Evolutionary conservation across 2,329 filamentous ascomycete species (phyloP), one percentile per base, ranked within the genome.

Genomic region (Paracamarosporium sp.): DNA sequence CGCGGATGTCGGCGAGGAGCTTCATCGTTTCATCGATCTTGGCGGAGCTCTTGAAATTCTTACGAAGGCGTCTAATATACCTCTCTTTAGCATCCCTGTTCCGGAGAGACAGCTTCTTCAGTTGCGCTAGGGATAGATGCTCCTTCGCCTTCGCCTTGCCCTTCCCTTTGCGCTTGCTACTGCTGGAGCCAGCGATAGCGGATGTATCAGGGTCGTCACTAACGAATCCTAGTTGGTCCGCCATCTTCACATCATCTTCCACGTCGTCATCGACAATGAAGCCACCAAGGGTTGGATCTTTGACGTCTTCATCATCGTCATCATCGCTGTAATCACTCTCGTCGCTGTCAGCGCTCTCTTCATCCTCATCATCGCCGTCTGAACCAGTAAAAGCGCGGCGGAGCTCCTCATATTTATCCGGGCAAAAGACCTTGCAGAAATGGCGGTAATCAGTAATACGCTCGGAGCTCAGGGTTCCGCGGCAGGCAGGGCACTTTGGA

Each of bases 401-500:
- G n/a, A 58, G 31, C 11, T 73, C 67, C 5, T 79, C 68, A 12
- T 79, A 65, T 13, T 78, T 88, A 82, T 11, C 65, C 2, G 86
- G 85, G 76, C 88, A 87, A 69, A 94, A 85, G 1, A 90, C 86
- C 65, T 87, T 87, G 67, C 88, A 88, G 79, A 97, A 97, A 7
- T 87, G 83, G 5, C 84, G 80, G 68, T 89, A 89, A 59, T 91
- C 90, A 56, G 93, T 93, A 61, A 93, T 85, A 57, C 88, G 88
- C 55, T 85, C 84, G 4, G 87, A 82, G 51, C 91, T 84, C 40
- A 95, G 83, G 3, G 78, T 75, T 1, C 85, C 86, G 55, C 92
- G 88, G 70, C 93, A 97, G 53, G 89, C 84, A 4, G 92, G 92
- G 73, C 93, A 97, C 71, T 85, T 89, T 35, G 86, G 81, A 43